phyloP scores from a whole-genome alignment of 1,284 basidiomycete species.

The Fomes fomentarius region DNA sequence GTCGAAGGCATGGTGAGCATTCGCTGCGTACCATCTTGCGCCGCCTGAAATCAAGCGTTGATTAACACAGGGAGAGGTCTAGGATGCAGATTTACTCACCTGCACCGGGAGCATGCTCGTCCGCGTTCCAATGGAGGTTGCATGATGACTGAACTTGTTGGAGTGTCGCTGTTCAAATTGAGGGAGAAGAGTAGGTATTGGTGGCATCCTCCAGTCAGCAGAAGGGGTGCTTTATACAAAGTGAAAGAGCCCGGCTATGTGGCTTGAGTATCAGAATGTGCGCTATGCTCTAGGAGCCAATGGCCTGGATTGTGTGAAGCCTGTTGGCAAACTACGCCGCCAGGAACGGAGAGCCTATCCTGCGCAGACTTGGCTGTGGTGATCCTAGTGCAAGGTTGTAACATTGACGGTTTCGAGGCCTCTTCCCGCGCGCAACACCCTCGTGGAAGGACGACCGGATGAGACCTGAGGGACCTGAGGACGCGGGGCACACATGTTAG shows the following conservation, averaged over 20 bases:
- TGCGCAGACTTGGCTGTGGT: conserved; percentile 6
- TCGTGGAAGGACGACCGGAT: neutral
- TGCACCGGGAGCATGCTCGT: conserved; percentile 36
- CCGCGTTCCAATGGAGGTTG: conserved; percentile 33
- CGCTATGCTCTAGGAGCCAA: neutral
- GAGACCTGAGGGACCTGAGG: neutral
- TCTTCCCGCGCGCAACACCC: no score
- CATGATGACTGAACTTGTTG: conserved; percentile 4
- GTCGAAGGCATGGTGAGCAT: neutral
- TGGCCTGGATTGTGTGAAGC: conserved; percentile 7
- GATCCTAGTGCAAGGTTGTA: conserved; percentile 1
- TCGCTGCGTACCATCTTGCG: conserved; percentile 33
- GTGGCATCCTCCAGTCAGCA: neutral
- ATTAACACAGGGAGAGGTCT: neutral
- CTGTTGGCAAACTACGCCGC: conserved; percentile 20
- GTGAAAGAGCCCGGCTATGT: conserved; percentile 7
- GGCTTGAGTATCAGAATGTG: neutral
- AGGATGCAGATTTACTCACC: conserved; percentile 18
- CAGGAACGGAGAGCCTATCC: conserved; percentile 3
- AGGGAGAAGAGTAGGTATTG: neutral
- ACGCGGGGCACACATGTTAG: neutral
- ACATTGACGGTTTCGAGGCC: neutral
- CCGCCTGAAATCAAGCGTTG: conserved; percentile 19
- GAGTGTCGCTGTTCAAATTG: neutral
- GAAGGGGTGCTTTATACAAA: conserved; percentile 9